Percentiles rank a stretch among this genome's conserved stretches.
phyloP scores from a whole-genome alignment of 306 rosid genomes.

The Citrullus colocynthis region DNA sequence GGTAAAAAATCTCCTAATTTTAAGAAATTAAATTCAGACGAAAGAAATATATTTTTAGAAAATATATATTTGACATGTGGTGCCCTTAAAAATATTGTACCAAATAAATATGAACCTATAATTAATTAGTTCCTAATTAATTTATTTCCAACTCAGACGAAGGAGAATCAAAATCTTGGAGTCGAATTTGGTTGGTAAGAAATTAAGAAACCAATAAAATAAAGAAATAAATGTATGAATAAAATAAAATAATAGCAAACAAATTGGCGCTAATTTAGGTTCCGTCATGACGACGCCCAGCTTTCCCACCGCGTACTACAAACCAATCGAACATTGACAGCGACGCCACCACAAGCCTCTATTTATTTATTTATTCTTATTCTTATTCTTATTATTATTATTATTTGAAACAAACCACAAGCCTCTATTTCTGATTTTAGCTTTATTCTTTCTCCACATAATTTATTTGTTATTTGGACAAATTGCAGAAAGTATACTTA shows the following conservation, averaged over 20 bases:
- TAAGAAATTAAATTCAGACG: too few species aligned
- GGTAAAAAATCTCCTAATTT: too few species aligned
- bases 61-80: background rate
- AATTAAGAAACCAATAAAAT: background rate
- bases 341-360: background rate
- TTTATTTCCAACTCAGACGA: background rate
- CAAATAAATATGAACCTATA: background rate
- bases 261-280: slow-evolving; percentile 1
- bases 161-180: background rate
- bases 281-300: slow-evolving; percentile 5
- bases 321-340: background rate
- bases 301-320: slow-evolving; percentile 19
- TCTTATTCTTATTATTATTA: background rate
- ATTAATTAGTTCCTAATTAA: background rate
- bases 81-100: background rate
- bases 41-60: too few species aligned
- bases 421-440: too few species aligned
- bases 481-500: too few species aligned
- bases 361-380: background rate
- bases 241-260: background rate
- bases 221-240: too few species aligned
- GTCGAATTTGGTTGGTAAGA: background rate
- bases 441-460: too few species aligned
- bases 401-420: too few species aligned
- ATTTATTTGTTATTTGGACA: too few species aligned